These are phyloP conservation scores for Aspergillus sp. DNA, from an alignment of 2,329 filamentous ascomycete genomes.

Conservation along the genomic window DNA sequence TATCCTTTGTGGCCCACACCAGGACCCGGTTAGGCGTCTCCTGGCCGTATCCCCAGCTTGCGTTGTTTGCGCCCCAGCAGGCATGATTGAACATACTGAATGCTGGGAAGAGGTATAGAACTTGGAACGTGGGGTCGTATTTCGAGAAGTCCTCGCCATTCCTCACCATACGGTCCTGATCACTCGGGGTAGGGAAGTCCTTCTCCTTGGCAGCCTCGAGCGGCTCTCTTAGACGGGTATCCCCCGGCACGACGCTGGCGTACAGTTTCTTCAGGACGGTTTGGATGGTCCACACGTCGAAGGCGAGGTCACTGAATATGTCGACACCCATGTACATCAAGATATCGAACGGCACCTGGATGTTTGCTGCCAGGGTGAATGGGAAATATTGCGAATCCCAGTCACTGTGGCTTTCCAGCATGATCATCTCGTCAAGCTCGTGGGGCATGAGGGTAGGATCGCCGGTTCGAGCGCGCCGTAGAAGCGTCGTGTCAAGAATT, in stretches of 20 bases:
- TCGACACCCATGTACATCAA: slow-evolving; percentile 33
- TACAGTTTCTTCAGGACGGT: slow-evolving; percentile 31
- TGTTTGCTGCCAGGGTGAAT: slow-evolving; percentile 34
- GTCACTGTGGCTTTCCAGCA: slow-evolving; percentile 20
- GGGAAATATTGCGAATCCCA: slow-evolving; percentile 23
- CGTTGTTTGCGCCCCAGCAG: slow-evolving; percentile 21
- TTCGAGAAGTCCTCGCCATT: slow-evolving; percentile 4
- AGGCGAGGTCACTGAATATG: slow-evolving; percentile 35
- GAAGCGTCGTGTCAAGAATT: slow-evolving; percentile 35
- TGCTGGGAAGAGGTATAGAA: slow-evolving; percentile 32
- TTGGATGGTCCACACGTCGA: slow-evolving; percentile 39
- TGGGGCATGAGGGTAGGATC: slow-evolving; percentile 28
- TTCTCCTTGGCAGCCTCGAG: not conserved
- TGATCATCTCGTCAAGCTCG: slow-evolving; percentile 34
- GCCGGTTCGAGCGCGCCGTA: slow-evolving; percentile 18
- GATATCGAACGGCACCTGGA: slow-evolving; percentile 37
- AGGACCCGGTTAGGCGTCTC: slow-evolving; percentile 28
- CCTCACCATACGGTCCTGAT: slow-evolving; percentile 17
- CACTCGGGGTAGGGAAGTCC: not conserved
- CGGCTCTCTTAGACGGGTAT: not conserved
- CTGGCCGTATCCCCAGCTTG: slow-evolving; percentile 28
- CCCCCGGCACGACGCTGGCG: slow-evolving; percentile 24
- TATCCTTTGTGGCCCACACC: slow-evolving; percentile 24
- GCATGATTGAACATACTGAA: slow-evolving; percentile 32
- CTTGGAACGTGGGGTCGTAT: slow-evolving; percentile 22